A percentile compares a stretch with the other conserved stretches of the same genome.
These are phyloP conservation scores for Exophiala alcalophila DNA, from an alignment of 2,329 filamentous ascomycete genomes.

Conservation along the genomic window DNA sequence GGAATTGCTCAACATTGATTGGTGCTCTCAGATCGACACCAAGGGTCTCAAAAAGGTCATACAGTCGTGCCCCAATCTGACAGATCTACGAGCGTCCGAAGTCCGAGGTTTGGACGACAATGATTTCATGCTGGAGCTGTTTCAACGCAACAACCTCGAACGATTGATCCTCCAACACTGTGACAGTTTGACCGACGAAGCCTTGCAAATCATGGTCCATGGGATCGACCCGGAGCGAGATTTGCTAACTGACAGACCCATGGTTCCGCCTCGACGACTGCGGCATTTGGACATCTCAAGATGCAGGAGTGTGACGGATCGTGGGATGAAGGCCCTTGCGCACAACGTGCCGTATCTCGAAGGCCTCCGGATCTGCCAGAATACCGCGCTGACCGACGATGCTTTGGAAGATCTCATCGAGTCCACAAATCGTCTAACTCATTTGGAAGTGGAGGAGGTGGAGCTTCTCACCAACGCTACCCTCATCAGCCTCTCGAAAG, in stretches of 20 bases:
- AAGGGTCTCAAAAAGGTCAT: constrained; percentile 71
- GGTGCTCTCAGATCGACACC: constrained; percentile 84
- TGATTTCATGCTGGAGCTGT: constrained; percentile 70
- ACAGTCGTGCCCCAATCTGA: constrained; percentile 67
- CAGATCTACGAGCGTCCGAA: constrained; percentile 78
- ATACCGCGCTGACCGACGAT: constrained; percentile 68
- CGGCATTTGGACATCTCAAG: constrained; percentile 82
- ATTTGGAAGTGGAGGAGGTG: constrained; percentile 87
- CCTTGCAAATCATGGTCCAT: constrained; percentile 70
- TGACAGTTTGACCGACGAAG: constrained; percentile 70
- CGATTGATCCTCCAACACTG: constrained; percentile 79
- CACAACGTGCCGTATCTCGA: constrained; percentile 75
- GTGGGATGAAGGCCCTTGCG: constrained; percentile 67
- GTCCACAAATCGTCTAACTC: constrained; percentile 72
- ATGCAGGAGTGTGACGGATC: constrained; percentile 70
- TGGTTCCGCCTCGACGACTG: constrained; percentile 73
- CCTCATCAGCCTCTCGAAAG: constrained; percentile 70
- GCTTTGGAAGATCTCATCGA: constrained; percentile 70
- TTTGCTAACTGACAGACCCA: constrained; percentile 69
- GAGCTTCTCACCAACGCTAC: constrained; percentile 71
- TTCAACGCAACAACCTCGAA: constrained; percentile 76
- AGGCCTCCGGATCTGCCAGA: constrained; percentile 78
- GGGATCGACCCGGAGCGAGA: constrained; percentile 76
- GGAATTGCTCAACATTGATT: constrained; percentile 85
- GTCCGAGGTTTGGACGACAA: constrained; percentile 74